phyloP scores from a whole-genome alignment of 495 filamentous ascomycete species.

The Penicillium cosmopolitanum region DNA sequence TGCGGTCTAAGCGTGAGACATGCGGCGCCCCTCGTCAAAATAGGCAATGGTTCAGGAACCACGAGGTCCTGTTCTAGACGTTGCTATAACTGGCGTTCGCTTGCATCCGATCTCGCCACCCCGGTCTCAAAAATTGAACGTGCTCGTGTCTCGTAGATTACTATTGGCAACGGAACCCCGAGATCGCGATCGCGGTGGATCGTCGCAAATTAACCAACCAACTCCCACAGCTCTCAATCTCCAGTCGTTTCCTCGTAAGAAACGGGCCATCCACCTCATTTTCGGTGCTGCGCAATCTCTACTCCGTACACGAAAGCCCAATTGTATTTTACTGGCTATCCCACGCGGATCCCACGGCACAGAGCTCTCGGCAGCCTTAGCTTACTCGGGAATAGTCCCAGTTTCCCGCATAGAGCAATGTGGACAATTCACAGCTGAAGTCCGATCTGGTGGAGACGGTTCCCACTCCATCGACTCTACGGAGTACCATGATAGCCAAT shows the following conservation, averaged over 20 bases:
- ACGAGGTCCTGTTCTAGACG: not conserved
- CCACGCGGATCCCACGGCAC: not conserved
- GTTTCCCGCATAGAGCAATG: constrained; percentile 9
- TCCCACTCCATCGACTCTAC: constrained; percentile 11
- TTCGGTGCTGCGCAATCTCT: not conserved
- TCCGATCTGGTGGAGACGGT: constrained; percentile 26
- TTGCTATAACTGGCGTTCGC: constrained; percentile 2
- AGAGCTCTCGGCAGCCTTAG: constrained; percentile 12
- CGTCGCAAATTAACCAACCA: constrained; percentile 8
- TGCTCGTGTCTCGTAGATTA: not conserved
- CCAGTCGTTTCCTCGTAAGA: not conserved
- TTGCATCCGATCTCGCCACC: constrained; percentile 10
- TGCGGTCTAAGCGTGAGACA: constrained; percentile 19
- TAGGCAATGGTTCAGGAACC: constrained; percentile 9
- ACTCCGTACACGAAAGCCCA: not conserved
- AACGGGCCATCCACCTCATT: not conserved
- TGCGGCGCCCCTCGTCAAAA: constrained; percentile 11
- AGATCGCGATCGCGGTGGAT: constrained; percentile 20
- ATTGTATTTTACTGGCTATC: not conserved
- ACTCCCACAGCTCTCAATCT: not conserved
- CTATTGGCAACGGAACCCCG: constrained; percentile 19
- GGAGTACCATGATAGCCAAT: constrained; percentile 15
- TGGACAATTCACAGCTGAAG: constrained; percentile 23
- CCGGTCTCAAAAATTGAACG: constrained; percentile 16
- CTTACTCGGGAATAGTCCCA: constrained; percentile 6